Conservation (phyloP, 208 protist genomes). For the Acanthamoeba lenticulata region DNA sequence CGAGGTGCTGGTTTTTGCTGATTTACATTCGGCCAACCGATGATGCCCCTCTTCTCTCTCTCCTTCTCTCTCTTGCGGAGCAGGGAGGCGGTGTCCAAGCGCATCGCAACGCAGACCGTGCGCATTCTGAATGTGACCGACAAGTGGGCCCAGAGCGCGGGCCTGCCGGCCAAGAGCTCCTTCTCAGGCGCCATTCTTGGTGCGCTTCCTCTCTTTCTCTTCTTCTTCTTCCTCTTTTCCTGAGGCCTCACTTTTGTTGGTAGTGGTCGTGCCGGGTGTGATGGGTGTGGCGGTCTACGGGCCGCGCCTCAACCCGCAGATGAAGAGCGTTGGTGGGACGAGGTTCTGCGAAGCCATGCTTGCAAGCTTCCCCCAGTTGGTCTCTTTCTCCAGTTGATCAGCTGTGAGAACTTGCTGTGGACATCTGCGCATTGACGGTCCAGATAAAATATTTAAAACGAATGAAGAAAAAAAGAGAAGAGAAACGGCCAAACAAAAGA, state of each 20-base stretch:
- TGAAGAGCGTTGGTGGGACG: not conserved
- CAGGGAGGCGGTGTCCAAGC: not conserved
- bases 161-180: not conserved
- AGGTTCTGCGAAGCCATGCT: not conserved
- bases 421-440: too few relatives aligned
- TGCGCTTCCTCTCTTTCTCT: not conserved
- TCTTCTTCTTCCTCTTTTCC: too few relatives aligned
- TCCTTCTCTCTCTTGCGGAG: not conserved
- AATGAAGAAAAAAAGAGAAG: too few relatives aligned
- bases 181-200: not conserved
- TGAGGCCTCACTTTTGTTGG: too few relatives aligned
- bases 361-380: not conserved
- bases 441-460: too few relatives aligned
- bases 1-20: not conserved
- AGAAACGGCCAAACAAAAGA: too few relatives aligned
- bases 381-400: too few relatives aligned
- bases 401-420: too few relatives aligned
- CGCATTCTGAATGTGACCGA: not conserved
- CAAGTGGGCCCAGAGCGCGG: not conserved
- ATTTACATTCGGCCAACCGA: not conserved
- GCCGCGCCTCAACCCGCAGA: not conserved
- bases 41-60: too few relatives aligned
- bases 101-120: not conserved
- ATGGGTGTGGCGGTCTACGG: not conserved
- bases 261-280: not conserved